phyloP scores from a whole-genome alignment of 139 green algal species.

The Astrephomene gubernaculifera region DNA sequence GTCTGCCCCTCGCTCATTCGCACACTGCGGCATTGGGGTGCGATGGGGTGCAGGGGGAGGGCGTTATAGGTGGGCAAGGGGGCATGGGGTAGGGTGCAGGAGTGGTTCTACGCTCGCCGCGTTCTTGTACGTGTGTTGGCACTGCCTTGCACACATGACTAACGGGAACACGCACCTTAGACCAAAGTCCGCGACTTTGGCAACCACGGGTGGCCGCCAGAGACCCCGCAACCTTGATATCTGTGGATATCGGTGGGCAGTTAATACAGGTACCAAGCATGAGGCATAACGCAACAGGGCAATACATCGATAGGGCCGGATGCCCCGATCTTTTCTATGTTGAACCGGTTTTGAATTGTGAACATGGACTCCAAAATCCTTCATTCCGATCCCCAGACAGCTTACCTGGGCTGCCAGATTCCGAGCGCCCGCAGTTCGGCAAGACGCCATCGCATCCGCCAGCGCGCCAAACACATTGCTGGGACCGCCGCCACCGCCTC shows the following conservation, averaged over 20 bases:
- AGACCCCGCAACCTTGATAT: neutral
- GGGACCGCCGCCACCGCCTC: neutral
- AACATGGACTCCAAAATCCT: no score
- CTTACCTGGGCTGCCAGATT: neutral
- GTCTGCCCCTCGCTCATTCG: slow-evolving; percentile 49
- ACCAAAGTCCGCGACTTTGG: slow-evolving; percentile 51
- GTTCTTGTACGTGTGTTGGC: no score
- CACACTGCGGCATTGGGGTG: neutral
- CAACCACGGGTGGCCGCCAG: slow-evolving; percentile 34
- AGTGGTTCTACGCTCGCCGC: no score
- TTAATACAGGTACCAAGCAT: neutral
- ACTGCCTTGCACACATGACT: neutral
- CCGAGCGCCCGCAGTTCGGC: neutral
- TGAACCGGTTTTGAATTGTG: no score
- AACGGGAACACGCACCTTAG: slow-evolving; percentile 5
- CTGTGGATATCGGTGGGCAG: no score
- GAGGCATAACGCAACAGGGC: neutral
- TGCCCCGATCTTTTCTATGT: no score
- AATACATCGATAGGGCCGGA: no score
- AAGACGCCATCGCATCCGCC: slow-evolving; percentile 4
- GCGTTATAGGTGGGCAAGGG: neutral
- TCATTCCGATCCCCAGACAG: neutral
- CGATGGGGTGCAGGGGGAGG: neutral
- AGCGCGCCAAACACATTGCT: slow-evolving; percentile 22
- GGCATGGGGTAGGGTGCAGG: neutral